These are phyloP conservation scores for Thraustochytrium sp. DNA, from an alignment of 352 stramenopile species.

Conservation along the genomic window DNA sequence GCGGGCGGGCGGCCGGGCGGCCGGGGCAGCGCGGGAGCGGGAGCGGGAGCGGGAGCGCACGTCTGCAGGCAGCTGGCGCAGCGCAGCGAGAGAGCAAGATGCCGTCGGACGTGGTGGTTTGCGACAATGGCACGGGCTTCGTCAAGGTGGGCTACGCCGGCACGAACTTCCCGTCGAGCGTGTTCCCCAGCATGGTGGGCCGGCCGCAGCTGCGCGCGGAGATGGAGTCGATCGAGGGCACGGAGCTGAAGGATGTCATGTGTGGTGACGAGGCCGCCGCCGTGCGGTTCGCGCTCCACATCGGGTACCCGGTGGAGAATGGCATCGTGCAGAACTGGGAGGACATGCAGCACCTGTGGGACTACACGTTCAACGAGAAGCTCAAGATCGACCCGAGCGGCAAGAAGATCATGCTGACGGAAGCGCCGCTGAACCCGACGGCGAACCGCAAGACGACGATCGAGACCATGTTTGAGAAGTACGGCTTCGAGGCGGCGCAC, in stretches of 20 bases:
- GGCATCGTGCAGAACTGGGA: conserved; percentile 94
- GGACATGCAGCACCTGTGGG: conserved; percentile 93
- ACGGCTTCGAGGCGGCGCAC: conserved; percentile 77
- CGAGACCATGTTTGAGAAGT: conserved; percentile 88
- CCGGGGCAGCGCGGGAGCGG: too few relatives aligned
- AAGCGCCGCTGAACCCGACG: conserved; percentile 82
- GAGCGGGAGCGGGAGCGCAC: too few relatives aligned
- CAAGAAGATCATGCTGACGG: conserved; percentile 81
- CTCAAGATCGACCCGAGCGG: conserved; percentile 54
- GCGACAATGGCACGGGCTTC: conserved; percentile 66
- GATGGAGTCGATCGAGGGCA: conserved; percentile 60
- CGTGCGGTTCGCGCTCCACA: conserved; percentile 53
- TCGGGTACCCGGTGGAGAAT: conserved; percentile 79
- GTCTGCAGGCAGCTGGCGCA: too few relatives aligned
- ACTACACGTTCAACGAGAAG: conserved; percentile 88
- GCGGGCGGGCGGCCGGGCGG: too few relatives aligned
- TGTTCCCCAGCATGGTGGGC: conserved; percentile 88
- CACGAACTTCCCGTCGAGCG: conserved; percentile 86
- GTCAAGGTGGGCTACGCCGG: conserved; percentile 79
- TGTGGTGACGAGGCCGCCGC: conserved; percentile 80
- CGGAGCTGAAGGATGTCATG: conserved; percentile 78
- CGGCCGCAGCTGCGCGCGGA: conserved; percentile 86
- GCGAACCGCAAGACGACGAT: conserved; percentile 81
- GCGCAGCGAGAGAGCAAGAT: too few relatives aligned
- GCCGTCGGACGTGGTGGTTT: conserved; percentile 56